Evolutionary conservation across 2,329 filamentous ascomycete genomes (phyloP).

Genomic region (Colletotrichum neosansevieriae): DNA sequence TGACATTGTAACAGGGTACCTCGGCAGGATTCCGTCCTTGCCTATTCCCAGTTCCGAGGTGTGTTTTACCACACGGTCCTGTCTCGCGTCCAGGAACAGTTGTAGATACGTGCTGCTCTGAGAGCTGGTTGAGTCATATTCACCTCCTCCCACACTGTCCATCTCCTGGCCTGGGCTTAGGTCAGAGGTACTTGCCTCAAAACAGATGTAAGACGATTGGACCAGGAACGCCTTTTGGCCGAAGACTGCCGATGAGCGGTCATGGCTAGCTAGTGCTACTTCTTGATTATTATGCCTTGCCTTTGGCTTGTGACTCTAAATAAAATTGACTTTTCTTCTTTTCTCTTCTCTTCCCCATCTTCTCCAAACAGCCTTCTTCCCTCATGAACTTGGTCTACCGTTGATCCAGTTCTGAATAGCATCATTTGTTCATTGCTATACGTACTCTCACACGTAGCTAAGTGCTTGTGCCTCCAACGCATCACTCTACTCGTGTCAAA

Average conservation of each 20-base stretch:
- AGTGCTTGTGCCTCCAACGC: background rate
- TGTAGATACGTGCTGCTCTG: slow-evolving; percentile 1
- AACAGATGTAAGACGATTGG: slow-evolving; percentile 41
- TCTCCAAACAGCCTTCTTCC: slow-evolving; percentile 22
- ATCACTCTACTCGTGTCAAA: slow-evolving; percentile 1
- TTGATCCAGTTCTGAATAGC: slow-evolving; percentile 36
- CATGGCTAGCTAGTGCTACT: slow-evolving; percentile 35
- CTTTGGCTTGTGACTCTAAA: slow-evolving; percentile 43
- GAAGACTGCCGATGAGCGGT: slow-evolving; percentile 38
- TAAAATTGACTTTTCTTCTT: slow-evolving; percentile 31
- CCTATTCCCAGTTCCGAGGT: slow-evolving; percentile 35
- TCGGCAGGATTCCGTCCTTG: slow-evolving; percentile 14
- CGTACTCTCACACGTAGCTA: background rate
- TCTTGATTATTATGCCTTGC: slow-evolving; percentile 26
- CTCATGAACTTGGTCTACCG: slow-evolving; percentile 23
- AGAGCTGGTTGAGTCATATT: slow-evolving; percentile 12
- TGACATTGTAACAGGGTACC: slow-evolving; percentile 30
- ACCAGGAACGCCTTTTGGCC: slow-evolving; percentile 40
- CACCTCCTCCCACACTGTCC: slow-evolving; percentile 32
- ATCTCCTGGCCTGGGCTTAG: slow-evolving; percentile 31
- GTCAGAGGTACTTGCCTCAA: slow-evolving; percentile 39
- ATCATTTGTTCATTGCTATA: slow-evolving; percentile 27
- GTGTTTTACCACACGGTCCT: slow-evolving; percentile 34
- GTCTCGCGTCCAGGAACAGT: slow-evolving; percentile 10
- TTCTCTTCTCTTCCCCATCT: slow-evolving; percentile 38